phyloP scores from a whole-genome alignment of 176 grass and related monocot species.

The Phyllostachys edulis region DNA sequence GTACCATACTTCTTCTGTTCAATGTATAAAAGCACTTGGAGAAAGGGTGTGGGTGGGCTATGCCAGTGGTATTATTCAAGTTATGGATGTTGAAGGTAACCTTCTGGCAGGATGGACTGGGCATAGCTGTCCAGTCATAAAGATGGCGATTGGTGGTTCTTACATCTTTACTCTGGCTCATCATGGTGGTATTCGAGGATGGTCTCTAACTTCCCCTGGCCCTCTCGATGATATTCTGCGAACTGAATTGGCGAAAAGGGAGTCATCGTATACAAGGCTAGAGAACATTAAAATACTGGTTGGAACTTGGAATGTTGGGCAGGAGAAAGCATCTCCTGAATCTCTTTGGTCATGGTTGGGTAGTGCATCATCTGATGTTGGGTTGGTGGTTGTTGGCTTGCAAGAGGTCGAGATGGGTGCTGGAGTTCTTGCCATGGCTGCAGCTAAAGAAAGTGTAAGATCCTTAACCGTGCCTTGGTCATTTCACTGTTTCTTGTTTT shows the following conservation, averaged over 20 bases:
- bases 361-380: constrained; percentile 61
- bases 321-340: constrained; percentile 75
- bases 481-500: constrained; percentile 24
- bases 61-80: constrained; percentile 74
- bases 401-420: constrained; percentile 99
- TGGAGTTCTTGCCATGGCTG: constrained; percentile 96
- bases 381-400: constrained; percentile 82
- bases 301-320: constrained; percentile 93
- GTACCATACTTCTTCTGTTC: constrained; percentile 72
- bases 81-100: constrained; percentile 75
- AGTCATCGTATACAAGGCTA: constrained; percentile 66
- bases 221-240: constrained; percentile 75
- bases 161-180: constrained; percentile 83
- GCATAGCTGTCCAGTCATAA: constrained; percentile 81
- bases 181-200: constrained; percentile 90
- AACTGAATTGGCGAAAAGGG: constrained; percentile 58
- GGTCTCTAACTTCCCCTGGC: constrained; percentile 77
- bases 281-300: constrained; percentile 83
- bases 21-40: constrained; percentile 71
- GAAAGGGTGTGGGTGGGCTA: constrained; percentile 86
- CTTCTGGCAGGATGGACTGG: constrained; percentile 79
- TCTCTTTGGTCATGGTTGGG: constrained; percentile 79
- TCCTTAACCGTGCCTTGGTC: constrained; percentile 24
- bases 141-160: constrained; percentile 63
- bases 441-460: constrained; percentile 97